phyloP scores from a whole-genome alignment of 1,139 yeast genomes.

The Pichia sp. region DNA sequence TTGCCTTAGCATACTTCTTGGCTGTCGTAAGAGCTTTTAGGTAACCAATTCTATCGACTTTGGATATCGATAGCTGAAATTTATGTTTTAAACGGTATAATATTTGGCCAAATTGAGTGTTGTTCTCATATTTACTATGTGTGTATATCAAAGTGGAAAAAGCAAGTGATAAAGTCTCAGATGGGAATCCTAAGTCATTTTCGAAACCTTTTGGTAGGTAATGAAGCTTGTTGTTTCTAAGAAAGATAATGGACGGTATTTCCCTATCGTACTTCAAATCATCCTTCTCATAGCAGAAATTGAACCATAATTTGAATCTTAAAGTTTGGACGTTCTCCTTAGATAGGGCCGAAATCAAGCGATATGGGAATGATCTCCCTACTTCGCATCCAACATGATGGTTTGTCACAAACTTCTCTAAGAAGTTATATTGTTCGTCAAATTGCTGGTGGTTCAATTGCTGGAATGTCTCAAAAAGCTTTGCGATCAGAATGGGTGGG shows the following conservation, averaged over 20 bases:
- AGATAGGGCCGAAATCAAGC: constrained; percentile 8
- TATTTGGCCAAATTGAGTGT: constrained; percentile 8
- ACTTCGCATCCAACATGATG: constrained; percentile 4
- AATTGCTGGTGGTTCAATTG: neutral
- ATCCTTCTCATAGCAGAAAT: constrained; percentile 9
- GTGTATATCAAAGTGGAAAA: constrained; percentile 18
- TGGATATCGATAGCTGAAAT: constrained; percentile 4
- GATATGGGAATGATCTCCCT: constrained; percentile 7
- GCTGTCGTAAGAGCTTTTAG: constrained; percentile 29
- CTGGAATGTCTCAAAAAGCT: constrained; percentile 4
- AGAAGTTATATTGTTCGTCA: constrained; percentile 5
- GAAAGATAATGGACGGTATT: constrained; percentile 8
- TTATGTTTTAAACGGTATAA: constrained; percentile 12
- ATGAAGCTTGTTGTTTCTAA: constrained; percentile 11
- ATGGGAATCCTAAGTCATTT: neutral
- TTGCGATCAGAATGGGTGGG: constrained; percentile 9
- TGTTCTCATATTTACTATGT: constrained; percentile 14
- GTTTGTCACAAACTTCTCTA: constrained; percentile 5
- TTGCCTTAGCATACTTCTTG: constrained; percentile 26
- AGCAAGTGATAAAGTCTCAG: constrained; percentile 2
- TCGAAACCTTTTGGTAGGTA: constrained; percentile 10
- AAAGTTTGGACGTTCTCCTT: constrained; percentile 3
- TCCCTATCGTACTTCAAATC: constrained; percentile 11
- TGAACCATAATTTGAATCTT: constrained; percentile 11
- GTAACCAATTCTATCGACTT: constrained; percentile 21